phyloP scores from a whole-genome alignment of 2,329 filamentous ascomycete genomes.

The Talaromyces funiculosus region DNA sequence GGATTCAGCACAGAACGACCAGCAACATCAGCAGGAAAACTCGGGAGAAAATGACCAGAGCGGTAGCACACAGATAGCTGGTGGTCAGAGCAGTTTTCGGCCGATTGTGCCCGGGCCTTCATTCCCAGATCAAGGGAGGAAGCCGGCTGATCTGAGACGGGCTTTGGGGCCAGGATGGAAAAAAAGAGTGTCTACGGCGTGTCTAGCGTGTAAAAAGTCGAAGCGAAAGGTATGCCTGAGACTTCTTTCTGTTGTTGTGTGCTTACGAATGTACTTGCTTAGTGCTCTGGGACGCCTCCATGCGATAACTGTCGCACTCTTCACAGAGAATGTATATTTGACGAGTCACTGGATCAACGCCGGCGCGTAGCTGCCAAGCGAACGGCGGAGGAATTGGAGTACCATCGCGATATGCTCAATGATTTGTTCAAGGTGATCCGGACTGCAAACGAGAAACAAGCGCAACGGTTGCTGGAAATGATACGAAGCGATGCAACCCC shows the following conservation, averaged over 20 bases:
- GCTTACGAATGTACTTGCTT: not conserved
- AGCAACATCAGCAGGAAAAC: not conserved
- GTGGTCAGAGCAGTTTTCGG: conserved; percentile 17
- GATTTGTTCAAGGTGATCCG: conserved; percentile 33
- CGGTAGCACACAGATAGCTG: not conserved
- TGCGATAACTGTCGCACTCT: conserved; percentile 36
- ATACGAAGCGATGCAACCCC: conserved; percentile 31
- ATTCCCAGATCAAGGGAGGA: conserved; percentile 9
- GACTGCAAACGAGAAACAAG: conserved; percentile 26
- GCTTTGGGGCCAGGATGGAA: conserved; percentile 21
- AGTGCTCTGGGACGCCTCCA: conserved; percentile 35
- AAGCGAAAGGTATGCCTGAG: conserved; percentile 30
- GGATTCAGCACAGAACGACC: not conserved
- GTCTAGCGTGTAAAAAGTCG: conserved; percentile 37
- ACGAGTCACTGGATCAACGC: conserved; percentile 54
- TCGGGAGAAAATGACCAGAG: not conserved
- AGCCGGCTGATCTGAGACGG: conserved; percentile 10
- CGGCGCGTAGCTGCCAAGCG: conserved; percentile 37
- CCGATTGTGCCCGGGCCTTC: conserved; percentile 23
- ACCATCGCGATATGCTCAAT: conserved; percentile 35
- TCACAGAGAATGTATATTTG: conserved; percentile 46
- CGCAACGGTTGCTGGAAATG: conserved; percentile 27
- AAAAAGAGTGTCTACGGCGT: conserved; percentile 37
- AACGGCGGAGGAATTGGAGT: conserved; percentile 35
- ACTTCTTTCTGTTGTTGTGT: not conserved